Evolutionary conservation across 83 land plant genomes (phyloP).

Genomic region (Diphasiastrum complanatum): DNA sequence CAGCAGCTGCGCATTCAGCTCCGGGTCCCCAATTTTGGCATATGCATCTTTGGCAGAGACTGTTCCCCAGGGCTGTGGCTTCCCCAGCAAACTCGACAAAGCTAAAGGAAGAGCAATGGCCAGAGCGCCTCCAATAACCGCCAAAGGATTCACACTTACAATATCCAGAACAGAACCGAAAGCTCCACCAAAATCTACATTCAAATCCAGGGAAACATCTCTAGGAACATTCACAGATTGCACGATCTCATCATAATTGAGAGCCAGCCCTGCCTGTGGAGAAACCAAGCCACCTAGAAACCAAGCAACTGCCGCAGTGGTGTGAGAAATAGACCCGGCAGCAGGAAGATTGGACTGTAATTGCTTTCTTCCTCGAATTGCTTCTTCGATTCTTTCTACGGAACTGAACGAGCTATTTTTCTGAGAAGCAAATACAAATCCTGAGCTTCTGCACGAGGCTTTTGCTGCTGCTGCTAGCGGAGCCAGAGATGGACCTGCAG

Average conservation of each 20-base stretch:
- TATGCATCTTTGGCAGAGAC: constrained; percentile 65
- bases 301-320: too few relatives aligned
- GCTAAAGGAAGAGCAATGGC: constrained; percentile 54
- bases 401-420: too few relatives aligned
- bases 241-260: constrained; percentile 25
- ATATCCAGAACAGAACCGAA: constrained; percentile 40
- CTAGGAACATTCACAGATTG: neutral
- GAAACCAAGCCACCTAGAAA: too few relatives aligned
- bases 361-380: too few relatives aligned
- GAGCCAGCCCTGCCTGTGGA: constrained; percentile 4
- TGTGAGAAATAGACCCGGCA: too few relatives aligned
- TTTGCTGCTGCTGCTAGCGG: too few relatives aligned
- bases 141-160: constrained; percentile 49
- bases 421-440: too few relatives aligned
- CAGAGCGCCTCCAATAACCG: constrained; percentile 46
- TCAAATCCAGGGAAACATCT: constrained; percentile 15
- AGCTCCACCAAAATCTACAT: constrained; percentile 27
- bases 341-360: too few relatives aligned
- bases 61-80: constrained; percentile 48
- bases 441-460: too few relatives aligned
- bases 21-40: constrained; percentile 42
- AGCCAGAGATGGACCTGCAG: too few relatives aligned
- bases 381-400: too few relatives aligned
- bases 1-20: constrained; percentile 53
- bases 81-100: constrained; percentile 36